phyloP scores from a whole-genome alignment of 2,329 filamentous ascomycete genomes.

The Sphaerostilbella broomeana region DNA sequence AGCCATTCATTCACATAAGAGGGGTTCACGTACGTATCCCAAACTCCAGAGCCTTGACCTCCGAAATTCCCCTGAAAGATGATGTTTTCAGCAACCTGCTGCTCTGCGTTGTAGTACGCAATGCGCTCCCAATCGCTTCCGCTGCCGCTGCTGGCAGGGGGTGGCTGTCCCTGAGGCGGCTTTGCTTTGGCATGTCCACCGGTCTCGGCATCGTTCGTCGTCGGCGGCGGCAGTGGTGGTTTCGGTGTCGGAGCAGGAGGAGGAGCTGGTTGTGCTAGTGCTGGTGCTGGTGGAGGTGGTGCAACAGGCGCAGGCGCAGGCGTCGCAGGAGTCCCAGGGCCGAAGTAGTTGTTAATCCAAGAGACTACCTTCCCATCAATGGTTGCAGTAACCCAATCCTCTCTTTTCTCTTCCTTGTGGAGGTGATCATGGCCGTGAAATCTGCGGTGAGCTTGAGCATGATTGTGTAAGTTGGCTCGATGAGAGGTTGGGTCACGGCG shows the following conservation, averaged over 20 bases:
- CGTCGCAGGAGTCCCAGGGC: slow-evolving; percentile 23
- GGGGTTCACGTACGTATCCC: slow-evolving; percentile 33
- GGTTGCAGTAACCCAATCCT: slow-evolving; percentile 47
- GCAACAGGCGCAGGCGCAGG: slow-evolving; percentile 14
- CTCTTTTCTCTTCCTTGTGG: slow-evolving; percentile 45
- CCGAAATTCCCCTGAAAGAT: slow-evolving; percentile 45
- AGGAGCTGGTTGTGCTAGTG: slow-evolving; percentile 16
- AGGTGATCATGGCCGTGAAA: slow-evolving; percentile 28
- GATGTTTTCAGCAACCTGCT: slow-evolving; percentile 35
- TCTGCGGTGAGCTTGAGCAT: slow-evolving; percentile 22
- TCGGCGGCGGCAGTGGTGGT: slow-evolving; percentile 4
- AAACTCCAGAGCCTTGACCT: slow-evolving; percentile 36
- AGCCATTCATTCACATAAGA: neutral
- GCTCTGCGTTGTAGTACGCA: slow-evolving; percentile 39
- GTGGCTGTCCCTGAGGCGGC: slow-evolving; percentile 4
- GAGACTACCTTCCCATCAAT: slow-evolving; percentile 52
- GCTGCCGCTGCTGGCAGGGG: slow-evolving; percentile 12
- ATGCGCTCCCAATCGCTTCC: slow-evolving; percentile 36
- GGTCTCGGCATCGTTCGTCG: slow-evolving; percentile 5
- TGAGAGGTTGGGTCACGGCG: slow-evolving; percentile 20
- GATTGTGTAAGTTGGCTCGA: too few relatives aligned
- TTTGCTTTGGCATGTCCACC: slow-evolving; percentile 10
- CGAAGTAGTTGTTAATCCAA: slow-evolving; percentile 53
- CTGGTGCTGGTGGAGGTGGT: slow-evolving; percentile 14
- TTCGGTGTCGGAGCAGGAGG: slow-evolving; percentile 9